These are phyloP conservation scores for Leccinum disarticulatum DNA, from an alignment of 768 basidiomycete genomes.

Conservation along the genomic window DNA sequence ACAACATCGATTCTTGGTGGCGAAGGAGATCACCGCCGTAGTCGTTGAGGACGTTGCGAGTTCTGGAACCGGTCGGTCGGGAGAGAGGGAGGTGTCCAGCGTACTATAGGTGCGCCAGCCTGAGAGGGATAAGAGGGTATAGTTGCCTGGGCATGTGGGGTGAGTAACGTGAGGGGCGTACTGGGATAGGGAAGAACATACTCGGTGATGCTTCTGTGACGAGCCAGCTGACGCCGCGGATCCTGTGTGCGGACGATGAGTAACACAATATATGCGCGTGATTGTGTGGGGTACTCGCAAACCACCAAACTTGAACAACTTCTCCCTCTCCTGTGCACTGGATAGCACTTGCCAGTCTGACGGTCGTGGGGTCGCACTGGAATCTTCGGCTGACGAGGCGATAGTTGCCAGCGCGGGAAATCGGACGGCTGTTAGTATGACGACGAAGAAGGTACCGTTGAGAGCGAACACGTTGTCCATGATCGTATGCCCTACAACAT, in stretches of 20 bases:
- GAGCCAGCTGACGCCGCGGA: slow-evolving; percentile 72
- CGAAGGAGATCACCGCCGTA: too few species aligned
- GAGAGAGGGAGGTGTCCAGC: slow-evolving; percentile 47
- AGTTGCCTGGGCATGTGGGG: slow-evolving; percentile 44
- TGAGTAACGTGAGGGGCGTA: slow-evolving; percentile 1
- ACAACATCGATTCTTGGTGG: too few species aligned
- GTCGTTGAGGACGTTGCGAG: too few species aligned
- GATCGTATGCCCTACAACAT: slow-evolving; percentile 69
- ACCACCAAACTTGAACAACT: slow-evolving; percentile 52
- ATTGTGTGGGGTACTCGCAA: slow-evolving; percentile 39
- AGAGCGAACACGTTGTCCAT: slow-evolving; percentile 79
- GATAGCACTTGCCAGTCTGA: slow-evolving; percentile 64
- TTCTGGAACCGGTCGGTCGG: too few species aligned
- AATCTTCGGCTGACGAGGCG: slow-evolving; percentile 37
- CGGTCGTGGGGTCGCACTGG: slow-evolving; percentile 41
- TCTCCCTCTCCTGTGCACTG: slow-evolving; percentile 43
- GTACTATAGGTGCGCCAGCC: slow-evolving; percentile 75
- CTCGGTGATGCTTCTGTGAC: slow-evolving; percentile 52
- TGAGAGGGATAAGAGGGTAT: slow-evolving; percentile 74
- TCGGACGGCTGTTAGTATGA: slow-evolving; percentile 60
- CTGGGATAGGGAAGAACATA: slow-evolving; percentile 30
- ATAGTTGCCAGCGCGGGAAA: slow-evolving; percentile 60
- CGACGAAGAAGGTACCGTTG: slow-evolving; percentile 71
- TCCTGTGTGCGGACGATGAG: slow-evolving; percentile 35
- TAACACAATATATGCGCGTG: neutral